Conservation (phyloP, 2,329 filamentous ascomycete species). For the Teratosphaeria zuluensis region DNA sequence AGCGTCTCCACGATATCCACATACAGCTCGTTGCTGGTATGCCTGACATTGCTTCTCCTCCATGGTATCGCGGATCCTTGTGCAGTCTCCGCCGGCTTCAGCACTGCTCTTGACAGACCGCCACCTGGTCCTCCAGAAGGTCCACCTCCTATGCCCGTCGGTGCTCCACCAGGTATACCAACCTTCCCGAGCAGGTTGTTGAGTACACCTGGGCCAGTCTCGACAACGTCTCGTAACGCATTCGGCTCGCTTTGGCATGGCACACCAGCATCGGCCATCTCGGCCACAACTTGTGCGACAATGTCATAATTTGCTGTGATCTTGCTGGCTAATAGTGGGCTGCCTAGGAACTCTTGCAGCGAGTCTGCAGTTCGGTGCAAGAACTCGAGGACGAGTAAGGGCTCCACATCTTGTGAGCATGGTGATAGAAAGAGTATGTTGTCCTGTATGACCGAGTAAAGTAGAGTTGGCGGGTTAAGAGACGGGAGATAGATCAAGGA, state of each 20-base stretch:
- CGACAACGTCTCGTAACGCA: constrained; percentile 79
- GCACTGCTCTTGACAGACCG: background rate
- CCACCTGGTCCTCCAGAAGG: background rate
- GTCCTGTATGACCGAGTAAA: constrained; percentile 81
- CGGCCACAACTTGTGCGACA: constrained; percentile 79
- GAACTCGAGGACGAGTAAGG: constrained; percentile 85
- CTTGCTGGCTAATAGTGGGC: constrained; percentile 74
- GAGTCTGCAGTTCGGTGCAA: constrained; percentile 87
- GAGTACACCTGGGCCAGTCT: constrained; percentile 74
- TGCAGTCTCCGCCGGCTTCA: constrained; percentile 29
- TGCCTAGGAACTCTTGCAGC: constrained; percentile 86
- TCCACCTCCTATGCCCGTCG: constrained; percentile 1
- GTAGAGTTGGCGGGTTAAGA: constrained; percentile 66
- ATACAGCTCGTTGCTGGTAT: constrained; percentile 95
- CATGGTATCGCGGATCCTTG: constrained; percentile 60
- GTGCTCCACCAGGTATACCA: constrained; percentile 49
- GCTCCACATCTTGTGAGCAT: constrained; percentile 76
- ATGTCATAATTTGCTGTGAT: constrained; percentile 89
- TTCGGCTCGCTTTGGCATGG: constrained; percentile 88
- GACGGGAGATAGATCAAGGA: constrained; percentile 78
- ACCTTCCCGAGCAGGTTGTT: constrained; percentile 83
- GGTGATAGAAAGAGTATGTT: constrained; percentile 80
- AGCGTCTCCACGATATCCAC: constrained; percentile 91
- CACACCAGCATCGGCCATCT: constrained; percentile 94
- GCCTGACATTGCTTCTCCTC: constrained; percentile 82